Evolutionary conservation across 306 rosid species (phyloP), one percentile per base, ranked within the genome.

Genomic region (Psophocarpus tetragonolobus): DNA sequence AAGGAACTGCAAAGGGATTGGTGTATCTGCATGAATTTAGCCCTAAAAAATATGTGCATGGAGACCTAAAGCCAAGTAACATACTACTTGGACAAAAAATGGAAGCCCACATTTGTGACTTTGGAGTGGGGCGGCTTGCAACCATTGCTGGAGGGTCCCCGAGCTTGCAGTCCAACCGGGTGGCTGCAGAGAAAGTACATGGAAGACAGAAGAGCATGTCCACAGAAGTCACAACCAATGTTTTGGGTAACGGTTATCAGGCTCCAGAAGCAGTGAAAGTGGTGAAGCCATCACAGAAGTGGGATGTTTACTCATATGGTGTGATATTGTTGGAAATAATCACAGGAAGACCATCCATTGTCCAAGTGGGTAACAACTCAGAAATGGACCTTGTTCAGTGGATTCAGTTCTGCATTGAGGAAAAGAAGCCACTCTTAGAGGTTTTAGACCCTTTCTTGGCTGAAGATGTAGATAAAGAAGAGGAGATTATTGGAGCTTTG

Each of bases 211-310:
- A 85, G 88, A 87, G 85, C 75, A 70, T 91, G 10, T 58, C 92
- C 78, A 68, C 88, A 4, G 97, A 89, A 80, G 45, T 85, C 12
- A 17, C 90, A 4, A 23, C 86, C 30, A 60, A 81, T 73, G 72
- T 78, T 14, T 32, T 88, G 74, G 93, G 87, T 50, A 88, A 84
- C 44, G 91, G 83, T 74, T 95, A 92, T 76, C 91, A 86, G 84
- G 99, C 97, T 15, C 99, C 97, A 1, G 99, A 95, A 84, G 87
- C 94, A n/a, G 48, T 90, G 66, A 92, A 91, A 83, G 82, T 86
- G 76, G 91, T 95, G 86, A 95, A 95, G 80, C 99, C 99, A 68
- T 95, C 99, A 0, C 99, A 95, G 88, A 95, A 95, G 82, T 95
- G 97, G 99, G 99, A 95, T 62, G 91, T 89, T 41, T 95, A 92